Evolutionary conservation across 495 filamentous ascomycete genomes (phyloP).

Genomic region (Penicillium angulare): DNA sequence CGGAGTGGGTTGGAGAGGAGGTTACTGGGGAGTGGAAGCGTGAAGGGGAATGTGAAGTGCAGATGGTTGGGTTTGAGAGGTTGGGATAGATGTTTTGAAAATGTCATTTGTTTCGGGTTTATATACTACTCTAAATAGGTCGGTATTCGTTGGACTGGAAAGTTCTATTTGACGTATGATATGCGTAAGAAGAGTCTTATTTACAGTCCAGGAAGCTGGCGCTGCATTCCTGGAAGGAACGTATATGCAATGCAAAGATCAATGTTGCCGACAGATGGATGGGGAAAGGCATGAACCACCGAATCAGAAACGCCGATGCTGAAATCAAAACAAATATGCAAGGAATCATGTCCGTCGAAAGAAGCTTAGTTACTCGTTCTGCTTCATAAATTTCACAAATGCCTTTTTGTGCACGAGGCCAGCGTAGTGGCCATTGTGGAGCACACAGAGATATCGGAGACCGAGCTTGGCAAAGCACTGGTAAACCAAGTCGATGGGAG

Average conservation of each 20-base stretch:
- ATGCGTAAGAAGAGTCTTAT: background rate
- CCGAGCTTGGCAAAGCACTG: slow-evolving; percentile 97
- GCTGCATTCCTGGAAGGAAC: background rate
- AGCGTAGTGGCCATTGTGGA: slow-evolving; percentile 78
- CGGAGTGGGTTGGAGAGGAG: slow-evolving; percentile 45
- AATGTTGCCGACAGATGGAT: no score
- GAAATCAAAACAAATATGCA: background rate
- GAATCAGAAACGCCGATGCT: background rate
- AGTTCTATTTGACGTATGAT: no score
- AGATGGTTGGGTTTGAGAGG: slow-evolving; percentile 46
- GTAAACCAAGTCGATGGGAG: slow-evolving; percentile 92
- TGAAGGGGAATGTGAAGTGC: slow-evolving; percentile 41
- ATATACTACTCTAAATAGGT: no score
- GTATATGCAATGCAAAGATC: slow-evolving; percentile 1
- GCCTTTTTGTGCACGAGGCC: slow-evolving; percentile 96
- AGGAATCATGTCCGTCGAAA: background rate
- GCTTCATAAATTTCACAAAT: slow-evolving; percentile 91
- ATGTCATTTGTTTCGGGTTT: no score
- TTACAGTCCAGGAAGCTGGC: no score
- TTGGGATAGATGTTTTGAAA: slow-evolving; percentile 1
- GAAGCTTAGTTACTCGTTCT: slow-evolving; percentile 56
- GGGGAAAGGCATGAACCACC: background rate
- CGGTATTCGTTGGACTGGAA: no score
- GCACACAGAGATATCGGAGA: slow-evolving; percentile 86
- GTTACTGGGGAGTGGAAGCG: slow-evolving; percentile 39